phyloP scores from a whole-genome alignment of 441 rosid genomes.

The Codiaeum variegatum region DNA sequence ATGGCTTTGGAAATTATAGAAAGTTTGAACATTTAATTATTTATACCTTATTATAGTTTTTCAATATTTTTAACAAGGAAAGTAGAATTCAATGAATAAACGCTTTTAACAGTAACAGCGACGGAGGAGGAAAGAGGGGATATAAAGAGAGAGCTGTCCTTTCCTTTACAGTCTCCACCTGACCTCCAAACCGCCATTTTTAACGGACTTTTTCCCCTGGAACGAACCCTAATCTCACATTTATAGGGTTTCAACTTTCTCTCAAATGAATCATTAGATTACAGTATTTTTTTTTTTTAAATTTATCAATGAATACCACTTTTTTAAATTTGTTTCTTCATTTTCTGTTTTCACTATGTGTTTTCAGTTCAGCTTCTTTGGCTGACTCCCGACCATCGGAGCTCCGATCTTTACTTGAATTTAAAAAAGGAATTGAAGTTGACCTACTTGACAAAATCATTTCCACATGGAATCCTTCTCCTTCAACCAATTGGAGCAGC shows the following conservation, averaged over 20 bases:
- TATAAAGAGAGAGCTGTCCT: background rate
- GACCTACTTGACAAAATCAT: constrained; percentile 42
- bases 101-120: background rate
- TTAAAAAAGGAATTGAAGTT: constrained; percentile 66
- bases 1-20: too few relatives aligned
- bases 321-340: constrained; percentile 24
- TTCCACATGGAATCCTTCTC: constrained; percentile 43
- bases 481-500: constrained; percentile 29
- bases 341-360: constrained; percentile 21
- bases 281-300: background rate
- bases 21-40: too few relatives aligned
- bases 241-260: constrained; percentile 20
- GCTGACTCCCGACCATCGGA: constrained; percentile 37
- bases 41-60: too few relatives aligned
- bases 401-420: constrained; percentile 67
- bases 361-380: background rate
- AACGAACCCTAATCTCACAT: constrained; percentile 20
- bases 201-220: constrained; percentile 19
- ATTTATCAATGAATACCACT: constrained; percentile 45
- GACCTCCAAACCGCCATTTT: constrained; percentile 36
- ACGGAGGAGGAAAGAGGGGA: background rate
- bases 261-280: constrained; percentile 24
- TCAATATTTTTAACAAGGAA: too few relatives aligned
- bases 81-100: background rate
- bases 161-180: constrained; percentile 44